Conservation (phyloP, 306 rosid genomes). For the Vigna mungo region DNA sequence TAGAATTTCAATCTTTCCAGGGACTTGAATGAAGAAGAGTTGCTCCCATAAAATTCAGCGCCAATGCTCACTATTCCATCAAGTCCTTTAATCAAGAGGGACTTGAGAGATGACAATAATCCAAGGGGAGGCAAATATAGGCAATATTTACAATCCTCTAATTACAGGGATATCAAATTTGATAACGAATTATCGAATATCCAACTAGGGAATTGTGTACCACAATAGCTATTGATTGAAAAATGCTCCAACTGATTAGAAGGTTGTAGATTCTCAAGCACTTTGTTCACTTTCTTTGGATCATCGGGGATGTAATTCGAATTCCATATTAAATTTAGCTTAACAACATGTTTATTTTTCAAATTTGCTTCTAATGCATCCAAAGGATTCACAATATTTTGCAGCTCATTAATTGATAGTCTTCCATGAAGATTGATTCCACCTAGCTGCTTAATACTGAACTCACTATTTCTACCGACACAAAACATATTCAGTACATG, state of each 20-base stretch:
- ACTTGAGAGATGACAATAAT: neutral
- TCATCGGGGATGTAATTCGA: too few relatives aligned
- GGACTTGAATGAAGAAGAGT: neutral
- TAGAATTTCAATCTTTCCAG: accelerated
- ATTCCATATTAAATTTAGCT: too few relatives aligned
- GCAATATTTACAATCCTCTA: neutral
- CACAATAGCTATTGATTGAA: neutral
- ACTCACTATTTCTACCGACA: too few relatives aligned
- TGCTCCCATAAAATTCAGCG: neutral
- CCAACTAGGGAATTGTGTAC: neutral
- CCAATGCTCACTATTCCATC: neutral
- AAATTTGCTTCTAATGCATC: too few relatives aligned
- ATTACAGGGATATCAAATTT: neutral
- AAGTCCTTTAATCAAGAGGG: accelerated
- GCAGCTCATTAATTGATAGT: too few relatives aligned
- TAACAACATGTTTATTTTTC: too few relatives aligned
- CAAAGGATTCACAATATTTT: too few relatives aligned
- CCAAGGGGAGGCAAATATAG: neutral
- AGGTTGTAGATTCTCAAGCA: too few relatives aligned
- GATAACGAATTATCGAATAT: neutral
- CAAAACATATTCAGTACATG: too few relatives aligned
- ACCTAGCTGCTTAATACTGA: too few relatives aligned
- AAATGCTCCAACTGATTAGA: neutral
- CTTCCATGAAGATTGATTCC: too few relatives aligned
- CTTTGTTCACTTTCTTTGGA: too few relatives aligned